phyloP scores from a whole-genome alignment of 2,329 filamentous ascomycete genomes.

The Diatrype stigma region DNA sequence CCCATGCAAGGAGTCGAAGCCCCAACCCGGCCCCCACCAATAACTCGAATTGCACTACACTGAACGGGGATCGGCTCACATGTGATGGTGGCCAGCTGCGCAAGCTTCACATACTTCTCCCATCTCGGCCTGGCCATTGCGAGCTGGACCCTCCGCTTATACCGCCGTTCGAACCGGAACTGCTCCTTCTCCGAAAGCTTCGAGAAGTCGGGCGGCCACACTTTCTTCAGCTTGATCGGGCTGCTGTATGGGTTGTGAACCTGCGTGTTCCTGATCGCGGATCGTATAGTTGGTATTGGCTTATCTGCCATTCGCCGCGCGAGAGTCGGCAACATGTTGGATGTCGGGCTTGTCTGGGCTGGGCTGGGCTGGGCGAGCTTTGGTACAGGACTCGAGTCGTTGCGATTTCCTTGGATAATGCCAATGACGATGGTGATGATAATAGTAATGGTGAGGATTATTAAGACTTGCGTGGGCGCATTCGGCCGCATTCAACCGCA shows the following conservation, averaged over 20 bases:
- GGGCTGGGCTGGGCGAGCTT: too few species aligned
- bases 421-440: too few species aligned
- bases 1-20: too few species aligned
- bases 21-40: background rate
- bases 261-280: slow-evolving; percentile 17
- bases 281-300: slow-evolving; percentile 17
- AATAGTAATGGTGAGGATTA: too few species aligned
- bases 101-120: slow-evolving; percentile 48
- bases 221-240: slow-evolving; percentile 55
- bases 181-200: slow-evolving; percentile 68
- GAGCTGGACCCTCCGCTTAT: slow-evolving; percentile 60
- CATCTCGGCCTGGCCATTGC: slow-evolving; percentile 27
- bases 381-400: too few species aligned
- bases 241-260: background rate
- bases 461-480: too few species aligned
- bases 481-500: too few species aligned
- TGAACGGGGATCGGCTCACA: slow-evolving; percentile 40
- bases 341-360: slow-evolving; percentile 2
- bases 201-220: slow-evolving; percentile 75
- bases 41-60: background rate
- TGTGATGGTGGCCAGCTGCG: slow-evolving; percentile 56
- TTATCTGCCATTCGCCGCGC: slow-evolving; percentile 35
- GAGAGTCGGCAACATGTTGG: slow-evolving; percentile 44
- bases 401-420: too few species aligned
- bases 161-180: slow-evolving; percentile 74